phyloP scores from a whole-genome alignment of 2,329 filamentous ascomycete genomes.

The Fonsecaea erecta region DNA sequence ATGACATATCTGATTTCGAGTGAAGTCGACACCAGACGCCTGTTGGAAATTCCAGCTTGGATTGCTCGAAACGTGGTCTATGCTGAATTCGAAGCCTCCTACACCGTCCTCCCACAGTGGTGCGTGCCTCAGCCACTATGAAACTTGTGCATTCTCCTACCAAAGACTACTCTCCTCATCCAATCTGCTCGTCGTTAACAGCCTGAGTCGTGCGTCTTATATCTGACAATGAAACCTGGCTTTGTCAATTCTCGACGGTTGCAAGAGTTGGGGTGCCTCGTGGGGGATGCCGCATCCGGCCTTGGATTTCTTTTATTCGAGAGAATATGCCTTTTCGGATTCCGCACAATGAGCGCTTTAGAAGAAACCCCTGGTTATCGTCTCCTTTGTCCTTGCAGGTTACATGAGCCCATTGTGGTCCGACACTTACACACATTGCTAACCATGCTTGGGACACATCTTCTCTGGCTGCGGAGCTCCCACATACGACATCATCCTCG shows the following conservation, averaged over 20 bases:
- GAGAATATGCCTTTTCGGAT: background rate
- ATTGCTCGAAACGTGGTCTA: too few species aligned
- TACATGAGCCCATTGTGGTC: background rate
- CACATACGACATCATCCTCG: background rate
- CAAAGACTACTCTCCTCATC: background rate
- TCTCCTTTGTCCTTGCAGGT: background rate
- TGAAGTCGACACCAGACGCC: background rate
- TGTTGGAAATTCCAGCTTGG: too few species aligned
- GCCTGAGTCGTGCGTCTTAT: background rate
- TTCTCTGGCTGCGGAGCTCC: background rate
- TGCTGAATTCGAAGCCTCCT: too few species aligned
- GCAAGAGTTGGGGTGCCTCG: background rate
- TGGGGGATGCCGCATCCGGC: background rate
- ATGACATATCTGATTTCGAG: background rate
- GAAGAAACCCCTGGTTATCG: background rate
- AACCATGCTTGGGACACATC: background rate
- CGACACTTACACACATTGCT: background rate
- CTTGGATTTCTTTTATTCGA: background rate
- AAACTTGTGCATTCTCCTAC: too few species aligned
- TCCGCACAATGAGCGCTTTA: background rate
- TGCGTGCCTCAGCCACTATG: too few species aligned
- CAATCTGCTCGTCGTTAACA: background rate
- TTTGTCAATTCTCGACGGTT: background rate
- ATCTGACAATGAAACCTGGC: background rate
- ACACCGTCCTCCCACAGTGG: too few species aligned